phyloP scores from a whole-genome alignment of 2,329 filamentous ascomycete genomes.

The Aspergillus chevalieri region DNA sequence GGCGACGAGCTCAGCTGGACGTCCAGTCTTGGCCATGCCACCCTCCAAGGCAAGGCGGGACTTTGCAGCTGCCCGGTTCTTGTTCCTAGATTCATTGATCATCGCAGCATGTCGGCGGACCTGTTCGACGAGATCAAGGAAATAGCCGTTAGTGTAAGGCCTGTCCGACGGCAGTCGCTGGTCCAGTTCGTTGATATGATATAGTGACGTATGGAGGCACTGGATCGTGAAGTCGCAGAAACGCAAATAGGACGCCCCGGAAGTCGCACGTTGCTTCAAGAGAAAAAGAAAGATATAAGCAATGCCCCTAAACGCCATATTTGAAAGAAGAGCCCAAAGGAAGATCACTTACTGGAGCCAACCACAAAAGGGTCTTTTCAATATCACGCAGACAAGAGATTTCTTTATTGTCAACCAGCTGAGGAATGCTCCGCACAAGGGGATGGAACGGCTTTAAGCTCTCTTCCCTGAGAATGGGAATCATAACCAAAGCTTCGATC shows the following conservation, averaged over 20 bases:
- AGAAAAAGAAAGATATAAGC: slow-evolving; percentile 55
- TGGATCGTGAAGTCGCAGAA: slow-evolving; percentile 88
- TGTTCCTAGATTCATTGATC: slow-evolving; percentile 69
- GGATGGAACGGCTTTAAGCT: slow-evolving; percentile 73
- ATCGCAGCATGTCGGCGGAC: slow-evolving; percentile 83
- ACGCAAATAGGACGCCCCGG: slow-evolving; percentile 71
- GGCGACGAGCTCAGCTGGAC: slow-evolving; percentile 75
- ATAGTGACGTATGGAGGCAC: slow-evolving; percentile 83
- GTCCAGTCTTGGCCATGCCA: slow-evolving; percentile 73
- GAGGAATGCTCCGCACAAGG: slow-evolving; percentile 70
- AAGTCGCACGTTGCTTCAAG: slow-evolving; percentile 64
- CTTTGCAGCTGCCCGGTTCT: slow-evolving; percentile 50
- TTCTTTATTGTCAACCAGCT: slow-evolving; percentile 73
- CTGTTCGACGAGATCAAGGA: slow-evolving; percentile 92
- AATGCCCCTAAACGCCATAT: slow-evolving; percentile 58
- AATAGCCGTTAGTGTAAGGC: slow-evolving; percentile 93
- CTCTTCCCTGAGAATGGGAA: slow-evolving; percentile 68
- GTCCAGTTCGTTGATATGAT: slow-evolving; percentile 78
- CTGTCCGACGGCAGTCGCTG: slow-evolving; percentile 77
- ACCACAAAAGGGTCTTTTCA: slow-evolving; percentile 85
- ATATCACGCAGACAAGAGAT: slow-evolving; percentile 89
- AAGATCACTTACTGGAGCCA: slow-evolving; percentile 81
- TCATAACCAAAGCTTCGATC: slow-evolving; percentile 72
- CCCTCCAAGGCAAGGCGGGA: slow-evolving; percentile 70
- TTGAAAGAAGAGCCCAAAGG: slow-evolving; percentile 32